Evolutionary conservation across 1,284 basidiomycete genomes (phyloP).

Genomic region (Porphyrellus sp.): DNA sequence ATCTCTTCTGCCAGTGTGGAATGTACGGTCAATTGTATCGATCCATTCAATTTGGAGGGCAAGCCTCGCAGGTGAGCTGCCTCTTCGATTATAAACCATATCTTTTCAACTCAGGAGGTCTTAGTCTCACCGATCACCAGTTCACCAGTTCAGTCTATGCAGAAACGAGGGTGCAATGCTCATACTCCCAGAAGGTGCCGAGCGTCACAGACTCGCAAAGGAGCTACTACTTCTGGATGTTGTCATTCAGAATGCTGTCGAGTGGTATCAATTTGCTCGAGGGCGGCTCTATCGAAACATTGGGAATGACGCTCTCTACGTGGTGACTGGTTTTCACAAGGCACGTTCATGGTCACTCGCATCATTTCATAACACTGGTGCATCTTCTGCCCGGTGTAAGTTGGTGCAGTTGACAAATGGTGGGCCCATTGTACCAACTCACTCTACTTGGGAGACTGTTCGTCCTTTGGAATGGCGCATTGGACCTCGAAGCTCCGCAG

Average conservation of each 20-base stretch:
- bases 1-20: background rate
- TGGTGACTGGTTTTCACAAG: background rate
- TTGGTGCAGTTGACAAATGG: background rate
- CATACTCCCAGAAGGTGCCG: background rate
- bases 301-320: background rate
- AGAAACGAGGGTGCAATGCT: background rate
- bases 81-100: background rate
- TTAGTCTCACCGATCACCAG: background rate
- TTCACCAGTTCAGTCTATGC: background rate
- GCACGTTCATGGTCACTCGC: background rate
- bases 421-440: background rate
- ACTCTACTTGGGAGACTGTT: background rate
- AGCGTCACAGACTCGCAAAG: background rate
- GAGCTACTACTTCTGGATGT: background rate
- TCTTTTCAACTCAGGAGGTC: background rate
- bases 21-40: background rate
- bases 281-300: background rate
- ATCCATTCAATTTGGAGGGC: background rate
- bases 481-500: background rate
- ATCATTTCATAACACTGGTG: background rate
- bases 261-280: background rate
- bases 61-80: background rate
- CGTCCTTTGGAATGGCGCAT: background rate
- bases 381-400: background rate
- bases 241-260: background rate